Percentiles rank a stretch among this genome's conserved stretches.
Evolutionary conservation across 1,284 basidiomycete species (phyloP).

Genomic region (Ustilago sp.): DNA sequence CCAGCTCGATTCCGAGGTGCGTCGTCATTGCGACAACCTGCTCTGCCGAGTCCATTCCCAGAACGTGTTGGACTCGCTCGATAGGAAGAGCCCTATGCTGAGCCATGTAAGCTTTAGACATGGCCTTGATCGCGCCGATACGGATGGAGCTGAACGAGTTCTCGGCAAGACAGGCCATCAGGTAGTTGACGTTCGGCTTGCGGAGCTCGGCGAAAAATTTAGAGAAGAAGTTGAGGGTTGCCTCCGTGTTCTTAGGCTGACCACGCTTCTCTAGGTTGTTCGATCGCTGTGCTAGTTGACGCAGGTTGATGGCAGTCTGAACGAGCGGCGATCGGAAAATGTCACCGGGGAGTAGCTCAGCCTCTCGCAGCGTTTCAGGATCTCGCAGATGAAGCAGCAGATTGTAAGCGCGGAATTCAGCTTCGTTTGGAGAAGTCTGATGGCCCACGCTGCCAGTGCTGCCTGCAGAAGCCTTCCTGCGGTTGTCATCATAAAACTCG

Average conservation of each 20-base stretch:
- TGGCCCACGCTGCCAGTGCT: slow-evolving; percentile 72
- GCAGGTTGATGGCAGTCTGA: slow-evolving; percentile 83
- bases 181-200: slow-evolving; percentile 70
- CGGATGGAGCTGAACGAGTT: slow-evolving; percentile 73
- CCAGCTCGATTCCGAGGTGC: slow-evolving; percentile 68
- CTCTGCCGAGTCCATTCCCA: slow-evolving; percentile 55
- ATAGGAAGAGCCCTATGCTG: slow-evolving; percentile 65
- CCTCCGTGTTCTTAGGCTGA: slow-evolving; percentile 71
- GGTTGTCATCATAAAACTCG: slow-evolving; percentile 86
- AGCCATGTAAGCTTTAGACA: slow-evolving; percentile 71
- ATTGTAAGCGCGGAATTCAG: slow-evolving; percentile 96
- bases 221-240: slow-evolving; percentile 75
- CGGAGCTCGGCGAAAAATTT: slow-evolving; percentile 72
- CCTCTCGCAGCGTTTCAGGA: slow-evolving; percentile 78
- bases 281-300: slow-evolving; percentile 81
- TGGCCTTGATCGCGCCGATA: slow-evolving; percentile 72
- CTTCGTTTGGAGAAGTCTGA: slow-evolving; percentile 80
- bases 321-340: slow-evolving; percentile 82
- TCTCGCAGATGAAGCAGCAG: slow-evolving; percentile 90
- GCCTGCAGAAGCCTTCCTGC: slow-evolving; percentile 22
- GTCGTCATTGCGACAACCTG: slow-evolving; percentile 65
- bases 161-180: slow-evolving; percentile 73
- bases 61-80: slow-evolving; percentile 35
- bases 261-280: slow-evolving; percentile 74
- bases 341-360: slow-evolving; percentile 79